phyloP scores from a whole-genome alignment of 2,329 filamentous ascomycete species.

The Iodosphaeria phyllophila region DNA sequence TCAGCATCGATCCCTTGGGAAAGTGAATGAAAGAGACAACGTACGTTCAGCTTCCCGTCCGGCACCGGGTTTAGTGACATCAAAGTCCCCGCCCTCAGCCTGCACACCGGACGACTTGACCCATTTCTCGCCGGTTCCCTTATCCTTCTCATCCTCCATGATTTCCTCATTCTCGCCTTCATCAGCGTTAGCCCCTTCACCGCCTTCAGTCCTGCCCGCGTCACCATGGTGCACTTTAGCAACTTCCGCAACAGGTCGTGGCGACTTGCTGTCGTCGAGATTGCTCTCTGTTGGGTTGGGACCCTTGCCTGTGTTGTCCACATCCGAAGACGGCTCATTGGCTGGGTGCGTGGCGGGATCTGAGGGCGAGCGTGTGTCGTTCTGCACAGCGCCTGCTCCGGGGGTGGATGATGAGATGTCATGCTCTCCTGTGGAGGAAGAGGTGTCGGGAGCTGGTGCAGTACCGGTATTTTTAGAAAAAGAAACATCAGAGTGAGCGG shows the following conservation, averaged over 20 bases:
- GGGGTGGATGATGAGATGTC: background rate
- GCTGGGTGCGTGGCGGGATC: constrained; percentile 16
- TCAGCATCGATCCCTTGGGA: background rate
- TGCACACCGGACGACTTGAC: constrained; percentile 37
- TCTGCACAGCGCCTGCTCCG: constrained; percentile 12
- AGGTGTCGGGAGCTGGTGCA: too few relatives aligned
- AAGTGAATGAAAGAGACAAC: constrained; percentile 8
- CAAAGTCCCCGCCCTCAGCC: constrained; percentile 50
- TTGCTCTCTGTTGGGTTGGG: constrained; percentile 15
- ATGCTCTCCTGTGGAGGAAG: constrained; percentile 1
- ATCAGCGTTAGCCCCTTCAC: constrained; percentile 11
- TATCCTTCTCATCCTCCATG: constrained; percentile 5
- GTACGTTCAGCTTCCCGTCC: constrained; percentile 47
- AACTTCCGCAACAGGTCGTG: constrained; percentile 15
- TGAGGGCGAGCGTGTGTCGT: constrained; percentile 20
- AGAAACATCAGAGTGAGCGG: too few relatives aligned
- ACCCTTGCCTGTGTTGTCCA: constrained; percentile 15
- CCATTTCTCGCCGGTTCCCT: constrained; percentile 35
- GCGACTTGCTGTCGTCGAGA: constrained; percentile 22
- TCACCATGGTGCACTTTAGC: constrained; percentile 15
- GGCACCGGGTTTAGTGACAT: constrained; percentile 43
- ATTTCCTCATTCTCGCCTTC: constrained; percentile 7
- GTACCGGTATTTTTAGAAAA: too few relatives aligned
- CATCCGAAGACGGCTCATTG: constrained; percentile 17
- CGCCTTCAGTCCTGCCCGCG: constrained; percentile 10